phyloP scores from a whole-genome alignment of 2,329 filamentous ascomycete genomes.

The Aureobasidium leucospermi region DNA sequence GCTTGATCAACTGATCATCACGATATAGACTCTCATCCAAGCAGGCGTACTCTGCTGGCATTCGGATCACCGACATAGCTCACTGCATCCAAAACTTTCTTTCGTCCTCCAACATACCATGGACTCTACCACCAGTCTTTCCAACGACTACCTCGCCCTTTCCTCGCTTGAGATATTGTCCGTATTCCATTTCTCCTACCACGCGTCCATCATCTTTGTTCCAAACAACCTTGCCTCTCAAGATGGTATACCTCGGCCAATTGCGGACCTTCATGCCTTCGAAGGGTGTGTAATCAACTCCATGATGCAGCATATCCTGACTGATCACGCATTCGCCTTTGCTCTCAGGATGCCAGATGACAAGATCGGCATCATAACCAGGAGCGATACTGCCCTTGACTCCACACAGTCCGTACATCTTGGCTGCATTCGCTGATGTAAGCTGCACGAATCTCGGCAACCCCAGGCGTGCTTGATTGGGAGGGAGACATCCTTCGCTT shows the following conservation, averaged over 20 bases:
- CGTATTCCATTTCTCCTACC: slow-evolving; percentile 27
- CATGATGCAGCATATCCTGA: slow-evolving; percentile 49
- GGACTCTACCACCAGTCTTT: slow-evolving; percentile 24
- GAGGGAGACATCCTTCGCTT: slow-evolving; percentile 23
- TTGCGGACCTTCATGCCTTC: slow-evolving; percentile 51
- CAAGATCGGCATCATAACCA: slow-evolving; percentile 38
- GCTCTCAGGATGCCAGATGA: slow-evolving; percentile 34
- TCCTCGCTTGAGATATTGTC: slow-evolving; percentile 31
- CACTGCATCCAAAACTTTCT: slow-evolving; percentile 23
- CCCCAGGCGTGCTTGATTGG: slow-evolving; percentile 22
- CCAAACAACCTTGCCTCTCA: slow-evolving; percentile 54
- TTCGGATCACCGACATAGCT: no score
- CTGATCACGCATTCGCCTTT: slow-evolving; percentile 25
- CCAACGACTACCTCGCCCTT: slow-evolving; percentile 26
- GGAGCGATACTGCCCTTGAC: slow-evolving; percentile 36
- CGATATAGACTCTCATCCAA: no score
- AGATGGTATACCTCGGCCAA: slow-evolving; percentile 55
- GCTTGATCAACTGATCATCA: no score
- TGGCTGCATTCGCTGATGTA: slow-evolving; percentile 38
- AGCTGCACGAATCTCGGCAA: slow-evolving; percentile 38
- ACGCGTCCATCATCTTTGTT: slow-evolving; percentile 47
- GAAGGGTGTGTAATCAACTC: slow-evolving; percentile 57
- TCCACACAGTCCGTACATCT: slow-evolving; percentile 35
- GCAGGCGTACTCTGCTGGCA: no score
- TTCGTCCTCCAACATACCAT: slow-evolving; percentile 26